Base-by-base conservation (phyloP, 176 grass and related monocot species). In the Oryza punctata region DNA sequence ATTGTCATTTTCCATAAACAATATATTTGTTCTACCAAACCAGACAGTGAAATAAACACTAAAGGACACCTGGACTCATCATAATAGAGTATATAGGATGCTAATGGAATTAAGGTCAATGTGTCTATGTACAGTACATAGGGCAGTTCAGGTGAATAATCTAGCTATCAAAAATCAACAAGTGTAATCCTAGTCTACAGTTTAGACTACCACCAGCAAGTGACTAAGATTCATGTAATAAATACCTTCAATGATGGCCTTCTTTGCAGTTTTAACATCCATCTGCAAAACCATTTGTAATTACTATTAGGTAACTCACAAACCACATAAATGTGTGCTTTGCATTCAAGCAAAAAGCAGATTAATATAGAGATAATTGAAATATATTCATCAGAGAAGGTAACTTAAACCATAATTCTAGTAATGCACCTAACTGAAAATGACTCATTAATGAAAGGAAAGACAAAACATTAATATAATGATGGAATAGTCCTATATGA, bases 231-330 rank as follows among this genome's bases (percentile, higher is more conserved):
- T 27, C 23, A 72, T 85, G 72, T 25, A 70, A 37, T 49, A 28
- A 76, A 50, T 89, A 97, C 92, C 95, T 94, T 97, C 92, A 75
- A 94, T 75, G 60, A 97, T 93, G 25, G 92, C 90, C 71, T 90
- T 98, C 87, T 93, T 98, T 67, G 92, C 84, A 27, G 76, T 82
- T 91, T 98, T 98, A 82, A 95, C 60, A 89, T 94, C 89, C 92
- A 98, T 93, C 92, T 98, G 89, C 41, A 72, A 88, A 54, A 37
- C 6, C 69, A 88, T 74, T 71, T 33, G n/a, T 4, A 61, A 82
- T 38, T 50, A 67, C 74, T 63, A 77, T 82, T 69, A 81, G 73
- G 19, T 49, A 67, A 77, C n/a, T 21, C 23, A 65, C 60, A 67
- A 52, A 27, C 16, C 86, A 29, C 7, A 84, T 15, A 30, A 75